A percentile compares a stretch with the other conserved stretches of the same genome.
phyloP scores from a whole-genome alignment of 768 basidiomycete genomes.

The Amanita brunnescens region DNA sequence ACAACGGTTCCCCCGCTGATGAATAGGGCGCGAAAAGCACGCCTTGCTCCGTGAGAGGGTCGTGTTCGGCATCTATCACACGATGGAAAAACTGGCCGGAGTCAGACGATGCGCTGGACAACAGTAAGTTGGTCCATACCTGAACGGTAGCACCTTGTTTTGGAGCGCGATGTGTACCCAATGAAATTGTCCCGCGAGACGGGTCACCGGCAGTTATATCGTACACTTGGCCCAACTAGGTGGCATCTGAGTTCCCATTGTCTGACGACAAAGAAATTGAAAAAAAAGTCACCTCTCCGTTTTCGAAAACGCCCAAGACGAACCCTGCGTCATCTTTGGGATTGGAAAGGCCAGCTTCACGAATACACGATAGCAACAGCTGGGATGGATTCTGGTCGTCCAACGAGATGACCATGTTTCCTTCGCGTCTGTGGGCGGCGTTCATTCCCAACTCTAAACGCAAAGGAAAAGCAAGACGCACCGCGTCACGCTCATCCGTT shows the following conservation, averaged over 20 bases:
- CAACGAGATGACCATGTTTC: constrained; percentile 60
- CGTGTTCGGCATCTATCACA: constrained; percentile 14
- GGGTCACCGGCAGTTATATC: constrained; percentile 66
- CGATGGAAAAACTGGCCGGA: constrained; percentile 33
- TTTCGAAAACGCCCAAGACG: constrained; percentile 38
- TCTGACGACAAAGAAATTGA: not conserved
- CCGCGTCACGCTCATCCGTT: constrained; percentile 46
- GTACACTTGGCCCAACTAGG: constrained; percentile 40
- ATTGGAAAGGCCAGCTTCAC: constrained; percentile 19
- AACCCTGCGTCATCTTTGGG: constrained; percentile 50
- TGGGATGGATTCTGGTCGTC: constrained; percentile 51
- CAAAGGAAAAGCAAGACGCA: constrained; percentile 16
- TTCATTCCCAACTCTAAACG: not conserved
- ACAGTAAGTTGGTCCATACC: constrained; percentile 16
- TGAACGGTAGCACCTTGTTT: constrained; percentile 40
- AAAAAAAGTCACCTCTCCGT: constrained; percentile 19
- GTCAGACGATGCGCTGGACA: not conserved
- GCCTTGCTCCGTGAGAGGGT: constrained; percentile 4
- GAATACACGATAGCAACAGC: constrained; percentile 48
- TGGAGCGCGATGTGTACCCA: constrained; percentile 47
- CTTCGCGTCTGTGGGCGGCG: constrained; percentile 43
- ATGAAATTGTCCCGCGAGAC: constrained; percentile 55
- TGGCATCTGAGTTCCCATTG: not conserved
- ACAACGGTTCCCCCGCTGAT: not conserved
- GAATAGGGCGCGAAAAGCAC: not conserved